A percentile compares a stretch with the other conserved stretches of the same genome.
Evolutionary conservation across 345 rosid species (phyloP).

Genomic region (Eucalyptus sp.): DNA sequence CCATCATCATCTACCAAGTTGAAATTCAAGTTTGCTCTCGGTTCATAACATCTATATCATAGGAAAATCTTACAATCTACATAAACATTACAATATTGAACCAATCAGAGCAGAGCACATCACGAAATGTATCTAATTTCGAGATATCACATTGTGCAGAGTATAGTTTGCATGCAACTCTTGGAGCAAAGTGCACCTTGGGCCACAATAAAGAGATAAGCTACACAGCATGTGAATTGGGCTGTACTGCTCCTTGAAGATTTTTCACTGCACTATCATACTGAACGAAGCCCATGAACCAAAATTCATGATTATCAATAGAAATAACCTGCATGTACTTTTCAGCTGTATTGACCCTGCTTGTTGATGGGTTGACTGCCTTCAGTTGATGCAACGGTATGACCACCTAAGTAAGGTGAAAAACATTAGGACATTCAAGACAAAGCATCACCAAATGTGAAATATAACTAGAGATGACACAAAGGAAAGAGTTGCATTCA

Average conservation of each 20-base stretch:
- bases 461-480: not conserved
- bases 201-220: not conserved
- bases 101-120: not conserved
- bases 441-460: not conserved
- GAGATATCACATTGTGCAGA: not conserved
- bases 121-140: not conserved
- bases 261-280: conserved; percentile 71
- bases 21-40: not conserved
- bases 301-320: conserved; percentile 75
- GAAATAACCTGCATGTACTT: conserved; percentile 82
- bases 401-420: conserved; percentile 32
- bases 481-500: not conserved
- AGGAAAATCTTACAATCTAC: not conserved
- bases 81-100: not conserved
- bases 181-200: not conserved
- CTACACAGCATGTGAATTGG: conserved; percentile 7
- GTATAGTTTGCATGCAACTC: not conserved
- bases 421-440: not conserved
- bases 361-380: conserved; percentile 72
- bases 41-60: not conserved
- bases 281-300: conserved; percentile 87
- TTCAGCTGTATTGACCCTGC: conserved; percentile 63
- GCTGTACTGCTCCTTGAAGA: conserved; percentile 42
- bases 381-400: conserved; percentile 59
- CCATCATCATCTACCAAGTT: not conserved